Conservation (phyloP, 2,329 filamentous ascomycete genomes). For the Phaeosphaeria sp. region DNA sequence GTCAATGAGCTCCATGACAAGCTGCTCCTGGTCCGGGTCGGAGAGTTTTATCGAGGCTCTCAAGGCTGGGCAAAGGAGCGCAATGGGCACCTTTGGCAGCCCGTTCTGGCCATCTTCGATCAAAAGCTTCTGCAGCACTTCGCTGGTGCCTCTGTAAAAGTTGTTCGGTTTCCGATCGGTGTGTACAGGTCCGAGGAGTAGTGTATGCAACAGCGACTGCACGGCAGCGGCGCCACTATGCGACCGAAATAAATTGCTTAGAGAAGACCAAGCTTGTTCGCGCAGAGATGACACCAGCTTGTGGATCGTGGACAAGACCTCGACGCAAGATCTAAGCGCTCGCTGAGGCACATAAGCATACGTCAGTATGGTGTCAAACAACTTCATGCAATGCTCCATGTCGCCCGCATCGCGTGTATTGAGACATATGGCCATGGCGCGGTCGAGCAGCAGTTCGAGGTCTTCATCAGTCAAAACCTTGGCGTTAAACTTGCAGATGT, state of each 20-base stretch:
- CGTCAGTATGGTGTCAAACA: conserved; percentile 74
- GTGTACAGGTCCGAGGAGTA: conserved; percentile 34
- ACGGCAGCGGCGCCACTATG: conserved; percentile 76
- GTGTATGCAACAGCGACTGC: conserved; percentile 68
- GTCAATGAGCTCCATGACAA: conserved; percentile 60
- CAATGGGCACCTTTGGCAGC: conserved; percentile 44
- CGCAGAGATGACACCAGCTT: conserved; percentile 67
- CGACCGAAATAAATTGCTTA: conserved; percentile 74
- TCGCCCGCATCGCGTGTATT: conserved; percentile 71
- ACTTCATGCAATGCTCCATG: conserved; percentile 69
- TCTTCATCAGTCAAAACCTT: conserved; percentile 70
- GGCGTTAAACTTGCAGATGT: conserved; percentile 78
- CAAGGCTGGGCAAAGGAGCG: conserved; percentile 42
- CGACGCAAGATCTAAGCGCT: conserved; percentile 70
- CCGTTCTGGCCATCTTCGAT: conserved; percentile 41
- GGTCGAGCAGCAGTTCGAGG: conserved; percentile 67
- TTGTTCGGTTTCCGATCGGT: conserved; percentile 29
- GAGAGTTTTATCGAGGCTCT: conserved; percentile 39
- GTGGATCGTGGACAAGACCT: conserved; percentile 75
- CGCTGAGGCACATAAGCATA: conserved; percentile 72
- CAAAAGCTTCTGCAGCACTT: conserved; percentile 40
- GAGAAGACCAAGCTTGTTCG: conserved; percentile 72
- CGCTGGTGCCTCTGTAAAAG: conserved; percentile 38
- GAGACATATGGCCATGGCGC: conserved; percentile 71
- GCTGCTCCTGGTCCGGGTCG: conserved; percentile 45